phyloP scores from a whole-genome alignment of 2,329 filamentous ascomycete genomes.

The Epichloe festucae region DNA sequence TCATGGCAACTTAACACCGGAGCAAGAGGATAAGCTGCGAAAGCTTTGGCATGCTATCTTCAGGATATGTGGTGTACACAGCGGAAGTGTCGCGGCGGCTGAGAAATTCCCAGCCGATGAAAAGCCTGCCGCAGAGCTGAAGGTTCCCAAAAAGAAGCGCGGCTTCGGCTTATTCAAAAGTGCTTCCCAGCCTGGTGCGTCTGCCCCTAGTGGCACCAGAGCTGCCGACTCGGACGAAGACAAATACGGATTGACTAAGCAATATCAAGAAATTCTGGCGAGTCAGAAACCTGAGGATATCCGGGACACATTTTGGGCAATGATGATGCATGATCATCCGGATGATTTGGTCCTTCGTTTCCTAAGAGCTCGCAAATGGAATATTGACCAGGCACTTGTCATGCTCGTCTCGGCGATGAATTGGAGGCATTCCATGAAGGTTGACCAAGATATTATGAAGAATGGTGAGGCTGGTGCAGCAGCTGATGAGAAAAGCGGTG shows the following conservation, averaged over 20 bases:
- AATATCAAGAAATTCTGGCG: constrained; percentile 70
- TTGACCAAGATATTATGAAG: constrained; percentile 77
- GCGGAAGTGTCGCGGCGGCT: constrained; percentile 13
- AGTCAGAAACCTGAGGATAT: constrained; percentile 67
- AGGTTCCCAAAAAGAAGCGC: constrained; percentile 64
- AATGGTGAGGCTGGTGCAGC: constrained; percentile 58
- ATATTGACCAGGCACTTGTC: constrained; percentile 79
- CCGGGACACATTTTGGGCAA: constrained; percentile 72
- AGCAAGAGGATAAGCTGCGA: constrained; percentile 78
- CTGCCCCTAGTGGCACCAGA: constrained; percentile 19
- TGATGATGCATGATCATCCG: constrained; percentile 92
- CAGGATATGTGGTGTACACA: constrained; percentile 55
- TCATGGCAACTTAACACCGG: constrained; percentile 74
- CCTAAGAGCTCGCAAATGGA: constrained; percentile 86
- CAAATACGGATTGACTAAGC: constrained; percentile 83
- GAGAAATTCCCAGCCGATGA: constrained; percentile 5
- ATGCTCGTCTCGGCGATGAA: constrained; percentile 93
- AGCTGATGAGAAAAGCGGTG: constrained; percentile 41
- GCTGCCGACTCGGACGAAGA: constrained; percentile 51
- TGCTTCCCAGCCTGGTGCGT: constrained; percentile 23
- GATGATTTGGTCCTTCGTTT: constrained; percentile 76
- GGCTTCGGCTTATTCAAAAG: constrained; percentile 52
- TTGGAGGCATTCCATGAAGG: constrained; percentile 72
- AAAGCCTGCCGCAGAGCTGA: constrained; percentile 16
- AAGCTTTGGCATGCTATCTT: constrained; percentile 73